These are phyloP conservation scores for Barnettozyma botsteinii DNA, from an alignment of 805 yeast species.

Conservation along the genomic window DNA sequence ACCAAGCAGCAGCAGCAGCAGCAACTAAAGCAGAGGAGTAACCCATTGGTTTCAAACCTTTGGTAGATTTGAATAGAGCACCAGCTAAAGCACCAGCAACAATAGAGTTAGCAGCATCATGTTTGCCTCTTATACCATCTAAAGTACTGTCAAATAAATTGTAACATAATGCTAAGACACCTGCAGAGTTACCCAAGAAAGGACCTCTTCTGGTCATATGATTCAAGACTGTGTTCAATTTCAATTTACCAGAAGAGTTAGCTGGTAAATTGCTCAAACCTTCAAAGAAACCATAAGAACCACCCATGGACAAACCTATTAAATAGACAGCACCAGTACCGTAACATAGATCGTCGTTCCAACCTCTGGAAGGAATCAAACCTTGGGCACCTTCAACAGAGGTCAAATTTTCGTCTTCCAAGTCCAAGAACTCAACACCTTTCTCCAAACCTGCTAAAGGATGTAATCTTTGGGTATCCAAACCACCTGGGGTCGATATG, in stretches of 20 bases:
- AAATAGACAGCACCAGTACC: constrained; percentile 95
- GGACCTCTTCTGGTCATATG: constrained; percentile 95
- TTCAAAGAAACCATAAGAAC: constrained; percentile 80
- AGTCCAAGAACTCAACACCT: constrained; percentile 83
- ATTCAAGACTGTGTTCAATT: constrained; percentile 84
- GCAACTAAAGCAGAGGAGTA: constrained; percentile 80
- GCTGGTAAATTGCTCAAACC: constrained; percentile 77
- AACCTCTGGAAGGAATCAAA: constrained; percentile 90
- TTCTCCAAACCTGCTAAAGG: constrained; percentile 90
- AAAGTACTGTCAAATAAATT: constrained; percentile 76
- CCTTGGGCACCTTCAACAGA: constrained; percentile 86
- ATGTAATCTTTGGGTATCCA: constrained; percentile 72
- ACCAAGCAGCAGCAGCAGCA: constrained; percentile 90
- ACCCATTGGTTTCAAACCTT: constrained; percentile 84
- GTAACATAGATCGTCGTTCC: constrained; percentile 96
- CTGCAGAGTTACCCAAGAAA: constrained; percentile 89
- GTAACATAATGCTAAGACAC: constrained; percentile 86
- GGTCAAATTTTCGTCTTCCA: constrained; percentile 76
- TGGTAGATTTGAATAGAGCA: constrained; percentile 80
- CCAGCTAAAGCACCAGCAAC: constrained; percentile 91
- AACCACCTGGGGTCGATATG: constrained; percentile 52
- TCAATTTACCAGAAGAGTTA: constrained; percentile 70
- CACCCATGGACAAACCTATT: constrained; percentile 83
- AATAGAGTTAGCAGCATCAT: constrained; percentile 78
- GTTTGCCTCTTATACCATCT: constrained; percentile 80